Evolutionary conservation across 2,329 filamentous ascomycete species (phyloP).

Genomic region (Diplocarpon rosae): DNA sequence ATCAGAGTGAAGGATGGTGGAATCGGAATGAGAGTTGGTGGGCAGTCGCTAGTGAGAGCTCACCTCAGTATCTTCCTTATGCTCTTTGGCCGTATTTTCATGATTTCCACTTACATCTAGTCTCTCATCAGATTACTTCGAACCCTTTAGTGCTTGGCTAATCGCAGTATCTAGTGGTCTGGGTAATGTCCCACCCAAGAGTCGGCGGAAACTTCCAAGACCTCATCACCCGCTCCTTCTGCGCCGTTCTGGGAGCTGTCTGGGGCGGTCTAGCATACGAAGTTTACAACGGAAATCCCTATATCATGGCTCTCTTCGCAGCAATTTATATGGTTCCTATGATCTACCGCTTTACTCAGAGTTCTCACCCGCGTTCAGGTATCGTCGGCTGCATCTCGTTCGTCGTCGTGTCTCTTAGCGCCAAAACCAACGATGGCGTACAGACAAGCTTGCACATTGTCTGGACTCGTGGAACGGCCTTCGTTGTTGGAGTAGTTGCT

Average conservation of each 20-base stretch:
- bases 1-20: constrained; percentile 38
- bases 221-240: constrained; percentile 39
- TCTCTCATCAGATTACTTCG: too few relatives aligned
- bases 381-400: constrained; percentile 48
- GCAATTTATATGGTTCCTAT: constrained; percentile 48
- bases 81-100: neutral
- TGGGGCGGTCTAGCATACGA: constrained; percentile 44
- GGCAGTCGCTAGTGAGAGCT: constrained; percentile 34
- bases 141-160: too few relatives aligned
- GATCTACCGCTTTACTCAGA: constrained; percentile 45
- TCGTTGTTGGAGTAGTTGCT: constrained; percentile 42
- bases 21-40: constrained; percentile 46
- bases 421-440: constrained; percentile 20
- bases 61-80: neutral
- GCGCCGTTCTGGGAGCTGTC: constrained; percentile 39
- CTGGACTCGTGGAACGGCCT: constrained; percentile 37
- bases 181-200: constrained; percentile 20
- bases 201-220: constrained; percentile 49
- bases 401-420: constrained; percentile 39
- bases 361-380: constrained; percentile 45
- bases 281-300: constrained; percentile 41
- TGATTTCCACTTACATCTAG: neutral
- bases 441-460: constrained; percentile 32
- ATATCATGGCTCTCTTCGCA: constrained; percentile 43
- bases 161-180: constrained; percentile 1